Percentiles rank a stretch among this genome's conserved stretches.
These are phyloP conservation scores for Bipolaris cookei DNA, from an alignment of 2,329 filamentous ascomycete genomes.

Conservation along the genomic window DNA sequence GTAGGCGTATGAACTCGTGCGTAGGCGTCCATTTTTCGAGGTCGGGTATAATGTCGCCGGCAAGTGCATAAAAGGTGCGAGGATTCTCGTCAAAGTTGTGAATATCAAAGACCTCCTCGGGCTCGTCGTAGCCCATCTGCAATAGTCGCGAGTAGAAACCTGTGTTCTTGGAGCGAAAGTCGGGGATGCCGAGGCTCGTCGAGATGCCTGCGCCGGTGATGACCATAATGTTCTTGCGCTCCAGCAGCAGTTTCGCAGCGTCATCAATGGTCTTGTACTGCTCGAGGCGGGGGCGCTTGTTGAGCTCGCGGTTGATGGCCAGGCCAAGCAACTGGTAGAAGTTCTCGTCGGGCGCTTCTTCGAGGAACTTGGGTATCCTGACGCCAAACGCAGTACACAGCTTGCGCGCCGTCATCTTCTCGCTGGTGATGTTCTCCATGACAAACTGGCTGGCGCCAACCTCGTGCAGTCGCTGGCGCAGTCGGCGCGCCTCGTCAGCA, in stretches of 20 bases:
- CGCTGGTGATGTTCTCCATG: conserved; percentile 60
- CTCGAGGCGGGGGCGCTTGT: conserved; percentile 78
- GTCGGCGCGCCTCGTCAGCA: conserved; percentile 65
- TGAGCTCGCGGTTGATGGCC: conserved; percentile 79
- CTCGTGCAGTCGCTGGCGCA: conserved; percentile 73
- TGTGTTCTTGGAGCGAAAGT: conserved; percentile 92
- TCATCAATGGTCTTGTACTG: conserved; percentile 88
- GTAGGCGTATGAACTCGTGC: conserved; percentile 88
- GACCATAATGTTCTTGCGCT: conserved; percentile 84
- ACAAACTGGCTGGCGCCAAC: conserved; percentile 82
- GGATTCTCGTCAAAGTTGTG: conserved; percentile 85
- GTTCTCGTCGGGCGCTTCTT: conserved; percentile 72
- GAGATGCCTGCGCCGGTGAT: conserved; percentile 96
- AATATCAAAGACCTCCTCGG: conserved; percentile 96
- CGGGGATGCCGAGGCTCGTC: conserved; percentile 93
- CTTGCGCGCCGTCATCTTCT: conserved; percentile 77
- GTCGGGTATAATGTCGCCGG: conserved; percentile 85
- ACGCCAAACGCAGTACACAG: conserved; percentile 87
- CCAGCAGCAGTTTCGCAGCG: conserved; percentile 76
- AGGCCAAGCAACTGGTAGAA: conserved; percentile 78
- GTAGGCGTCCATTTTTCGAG: conserved; percentile 85
- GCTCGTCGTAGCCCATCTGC: conserved; percentile 78
- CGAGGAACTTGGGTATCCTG: conserved; percentile 73
- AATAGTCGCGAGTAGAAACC: conserved; percentile 88
- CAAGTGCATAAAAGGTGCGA: conserved; percentile 85